A percentile compares a stretch with the other conserved stretches of the same genome.
phyloP scores from a whole-genome alignment of 768 basidiomycete species.

The Dentipellis fragilis region DNA sequence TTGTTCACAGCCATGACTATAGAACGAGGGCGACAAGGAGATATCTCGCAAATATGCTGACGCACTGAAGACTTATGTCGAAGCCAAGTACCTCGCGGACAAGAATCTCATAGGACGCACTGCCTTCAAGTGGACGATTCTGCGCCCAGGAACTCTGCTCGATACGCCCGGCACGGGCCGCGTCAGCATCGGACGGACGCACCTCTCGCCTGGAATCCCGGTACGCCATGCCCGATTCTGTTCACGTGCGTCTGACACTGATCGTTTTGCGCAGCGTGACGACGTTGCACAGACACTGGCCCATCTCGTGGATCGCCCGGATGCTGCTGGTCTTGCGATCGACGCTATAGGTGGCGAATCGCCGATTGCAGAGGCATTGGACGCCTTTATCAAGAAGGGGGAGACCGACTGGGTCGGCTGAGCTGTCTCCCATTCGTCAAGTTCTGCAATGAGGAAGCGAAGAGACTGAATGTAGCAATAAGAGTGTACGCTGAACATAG shows the following conservation, averaged over 20 bases:
- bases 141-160: constrained; percentile 53
- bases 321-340: constrained; percentile 45
- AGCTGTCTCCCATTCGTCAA: not conserved
- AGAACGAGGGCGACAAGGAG: constrained; percentile 38
- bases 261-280: constrained; percentile 30
- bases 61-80: constrained; percentile 31
- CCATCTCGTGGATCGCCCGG: constrained; percentile 37
- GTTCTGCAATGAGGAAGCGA: not conserved
- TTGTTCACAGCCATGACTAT: not conserved
- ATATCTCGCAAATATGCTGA: constrained; percentile 31
- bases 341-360: constrained; percentile 50
- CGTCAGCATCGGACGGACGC: constrained; percentile 43
- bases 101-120: constrained; percentile 33
- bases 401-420: constrained; percentile 24
- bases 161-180: constrained; percentile 41
- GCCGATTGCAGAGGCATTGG: constrained; percentile 35
- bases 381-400: constrained; percentile 39
- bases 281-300: constrained; percentile 46
- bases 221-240: constrained; percentile 23
- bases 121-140: constrained; percentile 54
- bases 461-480: too few relatives aligned
- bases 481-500: too few relatives aligned
- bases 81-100: constrained; percentile 35
- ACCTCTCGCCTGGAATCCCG: constrained; percentile 34
- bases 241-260: not conserved